Evolutionary conservation across 2,329 filamentous ascomycete species (phyloP).

Genomic region (Aspergillus unguis): DNA sequence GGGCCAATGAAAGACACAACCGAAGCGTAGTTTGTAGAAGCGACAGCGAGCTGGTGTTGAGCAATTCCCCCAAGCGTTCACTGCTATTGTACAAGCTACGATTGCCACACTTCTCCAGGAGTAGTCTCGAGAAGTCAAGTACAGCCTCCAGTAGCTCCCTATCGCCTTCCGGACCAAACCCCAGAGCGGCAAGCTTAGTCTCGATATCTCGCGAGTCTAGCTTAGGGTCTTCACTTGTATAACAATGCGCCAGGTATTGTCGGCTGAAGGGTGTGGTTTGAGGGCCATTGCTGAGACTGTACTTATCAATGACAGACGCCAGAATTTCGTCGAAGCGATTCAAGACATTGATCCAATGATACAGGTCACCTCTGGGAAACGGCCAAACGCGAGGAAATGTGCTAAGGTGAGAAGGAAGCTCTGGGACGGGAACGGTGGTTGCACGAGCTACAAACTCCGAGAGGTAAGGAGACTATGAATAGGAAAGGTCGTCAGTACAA

Average conservation of each 20-base stretch:
- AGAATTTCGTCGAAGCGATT: conserved; percentile 91
- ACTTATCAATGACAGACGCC: conserved; percentile 74
- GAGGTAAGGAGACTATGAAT: conserved; percentile 75
- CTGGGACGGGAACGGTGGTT: conserved; percentile 61
- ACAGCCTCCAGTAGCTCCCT: conserved; percentile 73
- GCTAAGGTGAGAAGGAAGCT: conserved; percentile 71
- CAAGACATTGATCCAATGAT: conserved; percentile 94
- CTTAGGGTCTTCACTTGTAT: conserved; percentile 60
- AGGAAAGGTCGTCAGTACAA: conserved; percentile 23
- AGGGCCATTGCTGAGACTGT: conserved; percentile 74
- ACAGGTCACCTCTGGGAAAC: conserved; percentile 90
- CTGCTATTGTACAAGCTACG: conserved; percentile 95
- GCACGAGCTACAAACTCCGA: conserved; percentile 73
- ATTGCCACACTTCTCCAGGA: conserved; percentile 94
- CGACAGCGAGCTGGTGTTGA: conserved; percentile 79
- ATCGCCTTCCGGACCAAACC: conserved; percentile 73
- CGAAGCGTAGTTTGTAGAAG: conserved; percentile 75
- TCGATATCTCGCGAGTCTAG: conserved; percentile 54
- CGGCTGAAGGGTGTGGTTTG: conserved; percentile 71
- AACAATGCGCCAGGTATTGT: conserved; percentile 32
- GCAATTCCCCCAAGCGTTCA: conserved; percentile 77
- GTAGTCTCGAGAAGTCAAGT: conserved; percentile 77
- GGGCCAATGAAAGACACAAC: conserved; percentile 79
- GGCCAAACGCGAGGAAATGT: conserved; percentile 89
- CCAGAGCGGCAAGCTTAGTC: conserved; percentile 55